phyloP scores from a whole-genome alignment of 805 yeast species.

The Ogataea polymorpha region DNA sequence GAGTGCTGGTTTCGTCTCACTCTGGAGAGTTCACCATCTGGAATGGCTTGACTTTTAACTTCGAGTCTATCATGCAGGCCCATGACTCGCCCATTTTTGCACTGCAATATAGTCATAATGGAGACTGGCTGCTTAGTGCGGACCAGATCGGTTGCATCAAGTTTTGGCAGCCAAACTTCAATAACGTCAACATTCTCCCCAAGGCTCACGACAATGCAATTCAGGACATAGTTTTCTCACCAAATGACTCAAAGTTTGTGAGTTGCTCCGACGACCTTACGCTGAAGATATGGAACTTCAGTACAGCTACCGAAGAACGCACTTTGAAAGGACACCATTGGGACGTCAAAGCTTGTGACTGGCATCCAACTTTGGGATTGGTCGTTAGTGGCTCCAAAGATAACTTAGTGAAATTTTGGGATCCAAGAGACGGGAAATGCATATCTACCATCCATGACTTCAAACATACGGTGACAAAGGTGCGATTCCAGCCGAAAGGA shows the following conservation, averaged over 20 bases:
- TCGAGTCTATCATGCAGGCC: conserved; percentile 98
- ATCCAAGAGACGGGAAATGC: conserved; percentile 77
- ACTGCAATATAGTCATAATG: conserved; percentile 78
- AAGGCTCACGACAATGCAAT: conserved; percentile 78
- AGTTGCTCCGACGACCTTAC: conserved; percentile 91
- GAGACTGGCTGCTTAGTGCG: conserved; percentile 92
- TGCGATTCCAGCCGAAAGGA: conserved; percentile 70
- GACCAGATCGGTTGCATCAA: conserved; percentile 90
- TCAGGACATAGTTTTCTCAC: conserved; percentile 84
- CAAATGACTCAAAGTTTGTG: conserved; percentile 88
- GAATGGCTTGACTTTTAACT: conserved; percentile 93
- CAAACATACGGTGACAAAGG: conserved; percentile 88
- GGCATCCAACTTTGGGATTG: conserved; percentile 90
- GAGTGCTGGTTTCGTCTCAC: conserved; percentile 84
- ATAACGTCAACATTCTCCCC: conserved; percentile 79
- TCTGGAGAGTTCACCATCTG: conserved; percentile 95
- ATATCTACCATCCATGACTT: conserved; percentile 84
- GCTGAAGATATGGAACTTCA: conserved; percentile 91
- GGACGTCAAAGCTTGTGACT: conserved; percentile 96
- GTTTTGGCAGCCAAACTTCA: conserved; percentile 97
- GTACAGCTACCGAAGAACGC: conserved; percentile 80
- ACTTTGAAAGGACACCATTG: conserved; percentile 90
- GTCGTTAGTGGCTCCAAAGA: conserved; percentile 94
- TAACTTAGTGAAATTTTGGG: conserved; percentile 92
- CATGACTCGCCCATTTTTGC: conserved; percentile 88